Conservation (phyloP, 129 eudicot genomes). For the Flaveria linearis region DNA sequence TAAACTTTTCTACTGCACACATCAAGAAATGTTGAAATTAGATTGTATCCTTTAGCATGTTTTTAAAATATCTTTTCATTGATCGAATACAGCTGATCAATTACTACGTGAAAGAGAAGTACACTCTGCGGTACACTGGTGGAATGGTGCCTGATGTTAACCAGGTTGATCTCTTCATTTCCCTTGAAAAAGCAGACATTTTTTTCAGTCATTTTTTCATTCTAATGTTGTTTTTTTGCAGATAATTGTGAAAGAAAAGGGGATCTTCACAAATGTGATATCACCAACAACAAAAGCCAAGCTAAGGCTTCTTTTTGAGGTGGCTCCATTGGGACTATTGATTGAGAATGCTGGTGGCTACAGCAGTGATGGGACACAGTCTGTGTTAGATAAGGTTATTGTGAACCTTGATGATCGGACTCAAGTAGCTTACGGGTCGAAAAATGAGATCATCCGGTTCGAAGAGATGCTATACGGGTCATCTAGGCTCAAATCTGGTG, state of each 20-base stretch:
- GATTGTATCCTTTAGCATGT: neutral
- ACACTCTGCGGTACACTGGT: slow-evolving; percentile 97
- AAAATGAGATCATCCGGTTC: slow-evolving; percentile 90
- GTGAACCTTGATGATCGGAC: slow-evolving; percentile 81
- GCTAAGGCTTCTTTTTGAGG: slow-evolving; percentile 92
- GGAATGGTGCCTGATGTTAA: slow-evolving; percentile 99
- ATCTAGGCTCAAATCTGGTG: slow-evolving; percentile 77
- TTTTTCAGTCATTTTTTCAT: neutral
- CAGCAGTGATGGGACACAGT: slow-evolving; percentile 87
- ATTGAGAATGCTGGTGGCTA: slow-evolving; percentile 94
- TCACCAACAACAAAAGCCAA: slow-evolving; percentile 93
- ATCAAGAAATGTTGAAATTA: slow-evolving; percentile 11
- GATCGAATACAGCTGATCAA: slow-evolving; percentile 63
- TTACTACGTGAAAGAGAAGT: slow-evolving; percentile 87
- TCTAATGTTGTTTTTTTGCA: slow-evolving; percentile 33
- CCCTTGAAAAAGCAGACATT: neutral
- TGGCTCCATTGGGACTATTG: slow-evolving; percentile 92
- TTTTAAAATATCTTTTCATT: neutral
- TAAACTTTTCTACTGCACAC: slow-evolving; percentile 8
- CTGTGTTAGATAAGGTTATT: slow-evolving; percentile 84
- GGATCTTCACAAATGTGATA: slow-evolving; percentile 85
- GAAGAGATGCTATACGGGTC: slow-evolving; percentile 96
- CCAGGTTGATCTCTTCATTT: slow-evolving; percentile 60
- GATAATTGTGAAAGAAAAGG: slow-evolving; percentile 98
- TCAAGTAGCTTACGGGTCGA: slow-evolving; percentile 95